Conservation (phyloP, 306 rosid genomes). For the Acmispon strigosus region DNA sequence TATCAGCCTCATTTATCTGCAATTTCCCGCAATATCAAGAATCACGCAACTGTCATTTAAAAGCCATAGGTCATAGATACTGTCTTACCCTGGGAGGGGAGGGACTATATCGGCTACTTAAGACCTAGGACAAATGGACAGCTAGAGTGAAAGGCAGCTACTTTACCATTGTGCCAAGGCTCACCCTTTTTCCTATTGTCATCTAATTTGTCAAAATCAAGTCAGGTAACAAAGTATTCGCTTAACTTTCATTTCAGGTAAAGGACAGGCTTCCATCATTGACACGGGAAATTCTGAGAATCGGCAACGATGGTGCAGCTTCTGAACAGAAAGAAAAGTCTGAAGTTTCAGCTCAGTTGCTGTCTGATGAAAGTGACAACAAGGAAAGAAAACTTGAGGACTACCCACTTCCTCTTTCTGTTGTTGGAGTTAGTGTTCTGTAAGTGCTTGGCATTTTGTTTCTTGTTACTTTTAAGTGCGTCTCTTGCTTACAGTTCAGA, state of each 20-base stretch:
- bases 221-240: neutral
- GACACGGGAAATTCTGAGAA: slow-evolving; percentile 60
- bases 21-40: too few species aligned
- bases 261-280: slow-evolving; percentile 51
- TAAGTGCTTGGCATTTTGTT: slow-evolving; percentile 41
- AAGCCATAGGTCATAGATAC: too few species aligned
- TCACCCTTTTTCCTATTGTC: neutral
- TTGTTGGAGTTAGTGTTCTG: slow-evolving; percentile 88
- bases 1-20: too few species aligned
- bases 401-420: slow-evolving; percentile 69
- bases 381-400: slow-evolving; percentile 71
- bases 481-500: slow-evolving; percentile 1
- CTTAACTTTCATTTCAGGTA: slow-evolving; percentile 43
- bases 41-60: too few species aligned
- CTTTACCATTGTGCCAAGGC: neutral
- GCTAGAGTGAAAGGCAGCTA: neutral
- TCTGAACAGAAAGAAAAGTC: slow-evolving; percentile 29
- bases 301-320: slow-evolving; percentile 43
- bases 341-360: slow-evolving; percentile 25
- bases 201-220: neutral
- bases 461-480: neutral
- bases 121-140: neutral
- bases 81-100: too few species aligned
- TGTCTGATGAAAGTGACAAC: slow-evolving; percentile 28
- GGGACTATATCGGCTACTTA: too few species aligned